Percentiles rank a stretch among this genome's conserved stretches.
phyloP scores from a whole-genome alignment of 352 stramenopile genomes.

The Thraustotheca clavata region DNA sequence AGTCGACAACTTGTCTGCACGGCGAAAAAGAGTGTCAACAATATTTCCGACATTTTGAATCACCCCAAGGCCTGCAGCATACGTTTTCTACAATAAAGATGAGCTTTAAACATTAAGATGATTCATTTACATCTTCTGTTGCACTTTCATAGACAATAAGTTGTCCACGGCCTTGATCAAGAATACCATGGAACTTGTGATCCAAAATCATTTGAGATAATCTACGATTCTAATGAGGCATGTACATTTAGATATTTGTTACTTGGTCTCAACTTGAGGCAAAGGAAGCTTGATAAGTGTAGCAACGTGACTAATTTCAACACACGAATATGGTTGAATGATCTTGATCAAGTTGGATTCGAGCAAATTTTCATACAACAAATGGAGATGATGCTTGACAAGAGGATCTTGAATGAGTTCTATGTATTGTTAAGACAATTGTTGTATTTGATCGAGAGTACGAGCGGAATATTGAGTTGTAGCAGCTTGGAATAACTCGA shows the following conservation, averaged over 20 bases:
- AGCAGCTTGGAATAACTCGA: conserved; percentile 81
- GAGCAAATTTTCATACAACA: conserved; percentile 97
- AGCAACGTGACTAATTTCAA: conserved; percentile 96
- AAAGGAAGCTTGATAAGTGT: conserved; percentile 95
- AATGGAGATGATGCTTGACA: conserved; percentile 92
- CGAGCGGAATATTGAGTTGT: conserved; percentile 84
- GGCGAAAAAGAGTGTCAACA: conserved; percentile 92
- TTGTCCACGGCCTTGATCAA: conserved; percentile 98
- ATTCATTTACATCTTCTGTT: conserved; percentile 81
- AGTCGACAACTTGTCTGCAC: conserved; percentile 72
- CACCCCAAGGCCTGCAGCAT: conserved; percentile 90
- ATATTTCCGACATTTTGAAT: conserved; percentile 96
- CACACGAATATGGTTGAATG: conserved; percentile 96
- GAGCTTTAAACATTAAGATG: background rate
- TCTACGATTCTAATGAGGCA: conserved; percentile 66
- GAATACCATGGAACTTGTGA: conserved; percentile 97
- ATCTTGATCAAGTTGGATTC: conserved; percentile 99
- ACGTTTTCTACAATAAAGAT: conserved; percentile 57
- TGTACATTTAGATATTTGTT: background rate
- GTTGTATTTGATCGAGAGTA: conserved; percentile 31
- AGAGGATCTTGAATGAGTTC: conserved; percentile 78
- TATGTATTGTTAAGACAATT: conserved; percentile 75
- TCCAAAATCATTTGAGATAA: conserved; percentile 99
- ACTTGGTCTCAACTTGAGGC: conserved; percentile 79
- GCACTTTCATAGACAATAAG: conserved; percentile 97